A percentile compares a stretch with the other conserved stretches of the same genome.
Evolutionary conservation across 495 filamentous ascomycete genomes (phyloP).

Genomic region (Parathielavia hyrcaniae): DNA sequence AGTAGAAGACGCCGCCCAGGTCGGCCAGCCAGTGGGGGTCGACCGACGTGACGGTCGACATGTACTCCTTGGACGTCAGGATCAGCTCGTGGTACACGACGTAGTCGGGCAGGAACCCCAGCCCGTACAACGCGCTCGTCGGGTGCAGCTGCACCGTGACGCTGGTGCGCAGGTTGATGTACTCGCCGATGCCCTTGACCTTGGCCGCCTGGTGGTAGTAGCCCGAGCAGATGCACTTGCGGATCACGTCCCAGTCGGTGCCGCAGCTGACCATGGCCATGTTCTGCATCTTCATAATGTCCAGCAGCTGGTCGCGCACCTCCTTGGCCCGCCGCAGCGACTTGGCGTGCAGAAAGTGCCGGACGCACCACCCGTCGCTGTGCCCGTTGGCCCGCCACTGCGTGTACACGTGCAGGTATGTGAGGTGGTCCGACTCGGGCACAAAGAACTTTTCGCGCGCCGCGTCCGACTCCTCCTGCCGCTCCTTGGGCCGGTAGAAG

Average conservation of each 20-base stretch:
- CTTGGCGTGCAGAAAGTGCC: conserved; percentile 91
- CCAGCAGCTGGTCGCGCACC: conserved; percentile 84
- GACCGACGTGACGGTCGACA: conserved; percentile 94
- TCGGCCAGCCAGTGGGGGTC: conserved; percentile 98
- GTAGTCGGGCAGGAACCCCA: conserved; percentile 91
- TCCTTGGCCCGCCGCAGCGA: conserved; percentile 84
- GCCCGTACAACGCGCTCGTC: conserved; percentile 83
- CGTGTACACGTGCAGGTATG: conserved; percentile 89
- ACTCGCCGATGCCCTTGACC: conserved; percentile 94
- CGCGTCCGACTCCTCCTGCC: conserved; percentile 92
- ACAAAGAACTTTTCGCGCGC: conserved; percentile 99
- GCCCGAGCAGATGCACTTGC: conserved; percentile 94
- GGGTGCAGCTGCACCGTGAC: conserved; percentile 93
- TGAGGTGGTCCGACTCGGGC: conserved; percentile 93
- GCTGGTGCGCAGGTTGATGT: conserved; percentile 89
- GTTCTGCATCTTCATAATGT: conserved; percentile 92
- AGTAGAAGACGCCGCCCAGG: conserved; percentile 97
- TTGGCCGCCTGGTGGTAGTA: conserved; percentile 99
- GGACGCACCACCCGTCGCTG: conserved; percentile 84
- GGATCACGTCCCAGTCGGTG: conserved; percentile 92
- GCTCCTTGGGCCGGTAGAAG: conserved; percentile 96
- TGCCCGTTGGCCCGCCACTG: conserved; percentile 91
- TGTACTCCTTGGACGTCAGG: conserved; percentile 94
- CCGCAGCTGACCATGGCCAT: conserved; percentile 85
- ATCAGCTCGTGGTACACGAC: conserved; percentile 99